Conservation (phyloP, 176 grass and related monocot genomes). For the Eleusine coracana region DNA sequence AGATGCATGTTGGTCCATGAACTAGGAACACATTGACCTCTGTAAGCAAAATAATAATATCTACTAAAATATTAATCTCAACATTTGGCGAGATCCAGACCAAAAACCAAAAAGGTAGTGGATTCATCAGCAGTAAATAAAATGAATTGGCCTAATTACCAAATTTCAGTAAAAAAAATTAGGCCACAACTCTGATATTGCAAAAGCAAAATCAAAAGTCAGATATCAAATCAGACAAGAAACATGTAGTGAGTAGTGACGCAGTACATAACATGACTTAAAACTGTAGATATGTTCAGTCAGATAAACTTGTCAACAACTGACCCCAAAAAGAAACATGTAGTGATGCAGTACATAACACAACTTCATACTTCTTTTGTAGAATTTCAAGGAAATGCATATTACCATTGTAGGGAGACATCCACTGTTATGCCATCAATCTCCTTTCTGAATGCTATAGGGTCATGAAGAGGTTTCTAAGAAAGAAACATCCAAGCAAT, state of each 20-base stretch:
- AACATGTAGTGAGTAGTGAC: no score
- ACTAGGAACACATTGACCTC: no score
- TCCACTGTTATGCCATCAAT: constrained; percentile 81
- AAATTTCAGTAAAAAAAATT: background rate
- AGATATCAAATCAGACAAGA: background rate
- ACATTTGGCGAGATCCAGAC: background rate
- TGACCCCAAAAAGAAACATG: constrained; percentile 6
- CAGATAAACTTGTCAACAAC: constrained; percentile 17
- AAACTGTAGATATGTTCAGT: constrained; percentile 16
- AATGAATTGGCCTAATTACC: background rate
- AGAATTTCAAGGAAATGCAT: constrained; percentile 19
- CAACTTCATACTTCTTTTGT: background rate
- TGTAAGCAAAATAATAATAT: background rate
- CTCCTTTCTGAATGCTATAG: constrained; percentile 73
- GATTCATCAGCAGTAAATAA: background rate
- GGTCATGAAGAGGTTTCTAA: constrained; percentile 85
- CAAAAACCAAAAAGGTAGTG: background rate
- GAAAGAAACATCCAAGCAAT: constrained; percentile 35
- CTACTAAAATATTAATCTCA: background rate
- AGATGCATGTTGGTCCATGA: background rate
- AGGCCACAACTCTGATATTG: background rate
- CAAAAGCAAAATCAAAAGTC: constrained; percentile 1
- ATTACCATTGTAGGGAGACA: constrained; percentile 97
- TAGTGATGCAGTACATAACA: constrained; percentile 1
- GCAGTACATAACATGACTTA: background rate